A percentile compares a stretch with the other conserved stretches of the same genome.
phyloP scores from a whole-genome alignment of 1,284 basidiomycete species.

The Athelia sp. region DNA sequence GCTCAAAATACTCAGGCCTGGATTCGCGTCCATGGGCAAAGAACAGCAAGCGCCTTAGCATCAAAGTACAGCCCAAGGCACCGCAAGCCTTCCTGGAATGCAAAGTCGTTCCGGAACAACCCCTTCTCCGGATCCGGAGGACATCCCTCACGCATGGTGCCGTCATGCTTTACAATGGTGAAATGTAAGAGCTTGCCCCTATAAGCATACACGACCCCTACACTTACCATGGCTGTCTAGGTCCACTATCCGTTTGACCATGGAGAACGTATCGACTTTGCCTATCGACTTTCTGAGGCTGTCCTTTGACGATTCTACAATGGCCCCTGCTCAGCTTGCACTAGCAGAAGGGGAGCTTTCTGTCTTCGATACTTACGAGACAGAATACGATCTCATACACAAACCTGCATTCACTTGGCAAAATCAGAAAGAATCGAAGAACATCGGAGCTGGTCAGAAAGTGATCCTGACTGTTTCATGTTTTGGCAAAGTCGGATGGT shows the following conservation, averaged over 20 bases:
- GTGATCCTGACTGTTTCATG: conserved; percentile 67
- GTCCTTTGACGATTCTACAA: conserved; percentile 86
- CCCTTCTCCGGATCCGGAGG: conserved; percentile 78
- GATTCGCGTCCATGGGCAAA: conserved; percentile 59
- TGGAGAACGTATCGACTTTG: conserved; percentile 83
- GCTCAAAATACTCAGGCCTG: conserved; percentile 69
- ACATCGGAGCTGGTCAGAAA: conserved; percentile 71
- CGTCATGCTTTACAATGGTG: conserved; percentile 91
- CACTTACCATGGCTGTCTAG: conserved; percentile 34
- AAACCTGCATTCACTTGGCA: conserved; percentile 82
- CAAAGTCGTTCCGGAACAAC: conserved; percentile 80
- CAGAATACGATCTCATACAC: conserved; percentile 78
- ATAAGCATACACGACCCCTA: conserved; percentile 1
- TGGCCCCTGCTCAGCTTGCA: conserved; percentile 67
- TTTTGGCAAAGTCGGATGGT: conserved; percentile 90
- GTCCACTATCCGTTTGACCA: conserved; percentile 74
- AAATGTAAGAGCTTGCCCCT: conserved; percentile 53
- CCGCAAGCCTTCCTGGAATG: conserved; percentile 61
- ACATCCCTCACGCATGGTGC: conserved; percentile 89
- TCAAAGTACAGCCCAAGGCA: conserved; percentile 24
- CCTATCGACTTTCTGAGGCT: conserved; percentile 84
- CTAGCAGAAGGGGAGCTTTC: conserved; percentile 77
- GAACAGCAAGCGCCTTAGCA: conserved; percentile 26
- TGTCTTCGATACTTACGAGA: conserved; percentile 86
- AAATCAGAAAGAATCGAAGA: conserved; percentile 40